A percentile compares a stretch with the other conserved stretches of the same genome.
Conservation (phyloP, 768 basidiomycete species). For the Boletus sensibilis region DNA sequence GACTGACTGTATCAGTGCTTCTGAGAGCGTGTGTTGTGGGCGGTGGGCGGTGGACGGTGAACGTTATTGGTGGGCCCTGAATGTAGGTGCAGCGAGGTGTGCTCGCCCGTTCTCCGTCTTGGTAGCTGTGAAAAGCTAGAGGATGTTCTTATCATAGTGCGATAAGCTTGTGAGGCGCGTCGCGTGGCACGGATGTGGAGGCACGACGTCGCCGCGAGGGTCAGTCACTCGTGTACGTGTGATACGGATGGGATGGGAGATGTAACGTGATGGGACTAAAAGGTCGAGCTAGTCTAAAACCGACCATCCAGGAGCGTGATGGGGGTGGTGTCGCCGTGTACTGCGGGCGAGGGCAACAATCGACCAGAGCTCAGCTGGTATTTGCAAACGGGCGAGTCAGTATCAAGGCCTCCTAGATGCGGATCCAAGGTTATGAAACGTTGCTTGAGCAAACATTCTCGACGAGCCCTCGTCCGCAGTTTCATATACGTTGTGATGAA, state of each 20-base stretch:
- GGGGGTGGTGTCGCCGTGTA: not conserved
- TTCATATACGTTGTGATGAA: not conserved
- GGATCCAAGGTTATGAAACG: not conserved
- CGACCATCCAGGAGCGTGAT: not conserved
- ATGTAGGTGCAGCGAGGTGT: not conserved
- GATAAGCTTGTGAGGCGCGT: not conserved
- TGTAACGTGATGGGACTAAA: not conserved
- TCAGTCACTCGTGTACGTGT: not conserved
- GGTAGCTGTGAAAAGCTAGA: not conserved
- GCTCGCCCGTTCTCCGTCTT: not conserved
- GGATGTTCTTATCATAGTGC: not conserved
- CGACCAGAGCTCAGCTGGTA: not conserved
- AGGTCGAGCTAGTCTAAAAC: not conserved
- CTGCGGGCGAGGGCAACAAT: constrained; percentile 2
- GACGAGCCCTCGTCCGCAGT: not conserved
- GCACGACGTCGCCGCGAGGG: constrained; percentile 2
- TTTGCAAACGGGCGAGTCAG: not conserved
- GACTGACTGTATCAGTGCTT: not conserved
- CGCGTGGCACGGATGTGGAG: not conserved
- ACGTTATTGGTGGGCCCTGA: not conserved
- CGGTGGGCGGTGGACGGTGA: not conserved
- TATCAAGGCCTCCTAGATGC: not conserved
- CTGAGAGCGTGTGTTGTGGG: constrained; percentile 2
- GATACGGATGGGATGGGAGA: not conserved
- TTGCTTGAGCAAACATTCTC: not conserved